Conservation (phyloP, 192 early-diverging fungal species). For the Paraglomus brasilianum region DNA sequence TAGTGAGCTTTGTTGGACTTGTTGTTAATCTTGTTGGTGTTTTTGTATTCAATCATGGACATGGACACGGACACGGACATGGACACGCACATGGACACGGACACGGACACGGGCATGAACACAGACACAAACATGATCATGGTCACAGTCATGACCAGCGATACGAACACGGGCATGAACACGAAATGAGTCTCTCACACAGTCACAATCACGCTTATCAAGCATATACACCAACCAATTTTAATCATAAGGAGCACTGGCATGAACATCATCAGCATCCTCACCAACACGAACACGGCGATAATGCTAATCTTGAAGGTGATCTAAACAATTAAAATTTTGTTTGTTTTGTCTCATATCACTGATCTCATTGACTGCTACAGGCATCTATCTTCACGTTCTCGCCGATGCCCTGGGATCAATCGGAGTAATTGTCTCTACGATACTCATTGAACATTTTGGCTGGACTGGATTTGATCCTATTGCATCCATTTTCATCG, state of each 20-base stretch:
- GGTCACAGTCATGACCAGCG: conserved; percentile 33
- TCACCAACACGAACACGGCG: conserved; percentile 61
- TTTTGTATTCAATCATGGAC: conserved; percentile 87
- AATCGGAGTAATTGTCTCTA: conserved; percentile 94
- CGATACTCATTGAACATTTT: conserved; percentile 82
- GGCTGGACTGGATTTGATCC: conserved; percentile 97
- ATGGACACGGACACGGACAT: conserved; percentile 59
- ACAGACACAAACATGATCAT: conserved; percentile 52
- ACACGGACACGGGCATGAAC: conserved; percentile 54
- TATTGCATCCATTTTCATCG: conserved; percentile 90
- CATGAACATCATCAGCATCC: too few relatives aligned
- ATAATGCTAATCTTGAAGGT: conserved; percentile 89
- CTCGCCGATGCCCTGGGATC: conserved; percentile 94
- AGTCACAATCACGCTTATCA: too few relatives aligned
- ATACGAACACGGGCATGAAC: conserved; percentile 31
- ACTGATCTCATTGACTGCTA: not conserved
- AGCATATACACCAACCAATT: too few relatives aligned
- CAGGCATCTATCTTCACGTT: conserved; percentile 89
- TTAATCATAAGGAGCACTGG: conserved; percentile 50
- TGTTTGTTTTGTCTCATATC: conserved; percentile 6
- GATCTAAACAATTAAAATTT: not conserved
- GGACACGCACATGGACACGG: conserved; percentile 59
- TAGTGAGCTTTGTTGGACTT: conserved; percentile 87
- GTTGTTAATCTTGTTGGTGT: conserved; percentile 93
- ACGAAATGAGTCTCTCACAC: too few relatives aligned